Base-by-base conservation (phyloP, 1,284 basidiomycete species). In the Boletus austroedulis region DNA sequence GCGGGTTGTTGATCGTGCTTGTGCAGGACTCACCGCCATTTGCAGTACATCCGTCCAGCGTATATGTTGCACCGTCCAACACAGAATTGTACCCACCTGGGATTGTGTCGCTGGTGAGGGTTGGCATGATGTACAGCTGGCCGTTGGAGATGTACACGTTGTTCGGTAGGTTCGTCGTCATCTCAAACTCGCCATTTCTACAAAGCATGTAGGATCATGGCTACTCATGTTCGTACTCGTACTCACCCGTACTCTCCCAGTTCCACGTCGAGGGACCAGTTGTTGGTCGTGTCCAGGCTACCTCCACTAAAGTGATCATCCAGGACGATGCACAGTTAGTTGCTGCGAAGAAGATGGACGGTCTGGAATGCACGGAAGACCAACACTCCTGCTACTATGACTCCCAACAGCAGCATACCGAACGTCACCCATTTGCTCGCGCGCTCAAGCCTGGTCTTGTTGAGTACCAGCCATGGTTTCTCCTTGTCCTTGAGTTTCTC, bases 131-230 rank as follows among this genome's bases (percentile, higher is more conserved):
- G 78, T 90, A 91, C 38, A 94, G 81, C 56, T 82, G 75, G 5
- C 85, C 85, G 69, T 91, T 79, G 56, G 82, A 71, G 57, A 90
- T 76, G 75, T 84, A 93, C 12, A 82, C 81, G 73, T 93, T 93
- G 71, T 85, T 82, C 29, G 70, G 63, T 10, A 80, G 81, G 34
- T 77, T 74, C 3, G 90, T 92, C 3, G 87, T 85, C 88, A 90
- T 91, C 67, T 90, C 82, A 72, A 94, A 94, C 73, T 92, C 83
- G 64, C 86, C 84, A 68, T 90, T 91, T 28, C 84, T 86, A 57
- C 7, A 55, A 53, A 56, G 54, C 23, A 58, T 54, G 57, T 59
- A 46, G 49, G 41, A 51, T 14, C n/a, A 43, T 41, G 38, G 47
- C 4, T 29, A 21, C 55, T 10, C 29, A 41, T 15, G 15, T 38